Base-by-base conservation (phyloP, 1,284 basidiomycete species). In the Puccinia triticina region DNA sequence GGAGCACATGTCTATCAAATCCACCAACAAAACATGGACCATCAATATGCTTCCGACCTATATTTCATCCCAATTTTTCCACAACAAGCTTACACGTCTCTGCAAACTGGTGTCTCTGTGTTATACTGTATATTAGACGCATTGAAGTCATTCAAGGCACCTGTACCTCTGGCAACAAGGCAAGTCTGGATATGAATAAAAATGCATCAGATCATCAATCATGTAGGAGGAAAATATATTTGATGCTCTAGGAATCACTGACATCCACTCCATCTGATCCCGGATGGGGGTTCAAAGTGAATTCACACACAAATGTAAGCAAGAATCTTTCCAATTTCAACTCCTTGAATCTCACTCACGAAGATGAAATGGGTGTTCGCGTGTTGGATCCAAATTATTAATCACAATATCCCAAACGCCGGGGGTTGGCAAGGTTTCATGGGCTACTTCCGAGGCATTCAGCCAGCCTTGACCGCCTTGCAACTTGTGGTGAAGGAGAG, bases 341-440 rank as follows among this genome's bases (percentile, higher is more conserved):
- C 5, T 37, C 23, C 3, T 50, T 34, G 8, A 12, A 48, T 1
- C 26, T 29, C 21, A 76, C 74, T 76, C 23, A 79, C 67, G 86
- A 14, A 87, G 83, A 83, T 87, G 87, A 83, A 85, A 87, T 0
- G 88, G 88, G 83, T 88, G 88, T 37, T 85, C 85, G 21, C 86
- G 83, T 23, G 82, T 83, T 0, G 46, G 67, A 74, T 87, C 87
- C 14, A 85, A 71, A 83, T 88, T 87, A 85, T 88, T 88, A 83
- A 88, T 84, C 77, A 86, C 83, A 23, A 86, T 79, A 46, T 86
- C 85, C 16, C 84, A 83, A n/a, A 83, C 82, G 82, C 84, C 84
- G 21, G 84, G 12, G 18, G 84, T 83, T 37, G 85, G 84, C 2
- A 83, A 75, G 1, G 84, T 77, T 48, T 83, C 37, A 26, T 26